These are phyloP conservation scores for Ceratocystis eucalypticola DNA, from an alignment of 2,329 filamentous ascomycete species.

Conservation along the genomic window DNA sequence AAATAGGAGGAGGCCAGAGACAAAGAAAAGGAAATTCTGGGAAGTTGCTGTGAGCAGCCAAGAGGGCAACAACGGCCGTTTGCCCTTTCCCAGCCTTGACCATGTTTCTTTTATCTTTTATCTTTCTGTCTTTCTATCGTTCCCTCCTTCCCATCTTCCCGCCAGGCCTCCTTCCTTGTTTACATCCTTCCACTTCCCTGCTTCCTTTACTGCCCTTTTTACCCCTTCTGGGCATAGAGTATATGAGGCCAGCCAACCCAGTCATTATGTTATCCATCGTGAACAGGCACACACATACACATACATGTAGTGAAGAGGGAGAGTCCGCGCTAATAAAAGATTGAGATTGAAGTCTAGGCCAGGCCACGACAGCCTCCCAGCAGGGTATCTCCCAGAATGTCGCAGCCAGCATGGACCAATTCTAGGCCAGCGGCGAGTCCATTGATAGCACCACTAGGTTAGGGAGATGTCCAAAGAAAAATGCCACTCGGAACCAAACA, in stretches of 20 bases:
- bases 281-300: background rate
- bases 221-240: background rate
- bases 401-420: background rate
- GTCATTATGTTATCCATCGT: background rate
- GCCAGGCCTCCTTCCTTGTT: background rate
- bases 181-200: background rate
- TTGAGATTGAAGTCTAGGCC: background rate
- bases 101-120: background rate
- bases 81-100: background rate
- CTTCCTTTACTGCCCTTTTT: background rate
- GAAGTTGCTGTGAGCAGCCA: background rate
- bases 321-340: background rate
- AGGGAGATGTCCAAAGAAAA: background rate
- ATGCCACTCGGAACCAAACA: background rate
- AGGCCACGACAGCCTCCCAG: background rate
- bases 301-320: background rate
- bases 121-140: background rate
- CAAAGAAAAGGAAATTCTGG: background rate
- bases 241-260: background rate
- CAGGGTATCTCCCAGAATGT: background rate
- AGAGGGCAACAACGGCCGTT: slow-evolving; percentile 6
- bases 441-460: background rate
- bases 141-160: background rate
- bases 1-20: slow-evolving; percentile 1
- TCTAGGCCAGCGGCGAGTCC: background rate